Evolutionary conservation across 2,329 filamentous ascomycete species (phyloP), one percentile per base, ranked within the genome.

Genomic region (Colletotrichum musicola): DNA sequence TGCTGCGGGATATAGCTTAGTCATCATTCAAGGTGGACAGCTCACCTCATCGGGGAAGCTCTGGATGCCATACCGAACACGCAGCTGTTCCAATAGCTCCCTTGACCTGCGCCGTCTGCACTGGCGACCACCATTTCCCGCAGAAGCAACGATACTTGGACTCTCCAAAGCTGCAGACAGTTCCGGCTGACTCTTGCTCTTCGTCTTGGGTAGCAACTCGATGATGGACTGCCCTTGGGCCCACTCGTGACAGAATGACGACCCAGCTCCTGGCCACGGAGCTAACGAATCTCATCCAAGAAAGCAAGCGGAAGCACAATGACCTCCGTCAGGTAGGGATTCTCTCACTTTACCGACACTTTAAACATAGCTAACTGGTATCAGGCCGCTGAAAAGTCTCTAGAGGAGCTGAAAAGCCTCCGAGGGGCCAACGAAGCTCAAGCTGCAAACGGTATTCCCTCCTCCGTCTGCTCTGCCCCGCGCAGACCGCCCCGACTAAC

Each of bases 231-330:
- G 62, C 60, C 38, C 49, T 44, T 60, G 40, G 49, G 61, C 56
- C 58, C 38, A 55, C 54, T 53, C 55, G 59, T 71, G 74, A 75
- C 79, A 90, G 83, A 76, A 97, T 97, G 94, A 97, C 94, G 80
- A 92, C 94, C 75, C 93, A 97, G 87, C 90, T 97, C 76, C 88
- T 98, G 76, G 90, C 91, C 77, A 91, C 93, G 67, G 95, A 98
- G 87, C 89, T 98, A 79, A 89, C 92, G 76, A 97, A 93, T 82
- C 89, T 98, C 79, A 92, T 97, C 75, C 93, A 97, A 81, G 96
- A 99, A 84, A 96, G 95, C 78, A 98, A 97, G 82, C 89, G 95
- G 76, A 98, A 97, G 82, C 92, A 98, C 80, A 89, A 92, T 74
- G 96, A 98, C 75, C 86, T 99, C 61, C 90, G 93, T 83, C 93